These are phyloP conservation scores for Pseudevernia furfuracea DNA, from an alignment of 495 filamentous ascomycete genomes.

Conservation along the genomic window DNA sequence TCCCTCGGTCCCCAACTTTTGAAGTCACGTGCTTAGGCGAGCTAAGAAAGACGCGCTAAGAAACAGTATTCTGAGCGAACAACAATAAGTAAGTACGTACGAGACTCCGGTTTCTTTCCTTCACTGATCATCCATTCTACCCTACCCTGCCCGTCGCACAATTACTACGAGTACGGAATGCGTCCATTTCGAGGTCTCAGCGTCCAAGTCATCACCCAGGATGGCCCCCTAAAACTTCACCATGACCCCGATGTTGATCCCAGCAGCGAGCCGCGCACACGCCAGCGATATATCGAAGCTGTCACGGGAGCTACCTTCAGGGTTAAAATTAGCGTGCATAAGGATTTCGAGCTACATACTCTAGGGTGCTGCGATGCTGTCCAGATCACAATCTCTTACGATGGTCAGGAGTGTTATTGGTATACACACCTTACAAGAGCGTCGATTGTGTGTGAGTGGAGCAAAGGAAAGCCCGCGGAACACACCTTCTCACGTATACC, in stretches of 20 bases:
- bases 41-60: not conserved
- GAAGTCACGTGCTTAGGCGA: not conserved
- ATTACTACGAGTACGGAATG: no score
- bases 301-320: constrained; percentile 20
- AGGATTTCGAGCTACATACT: not conserved
- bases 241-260: constrained; percentile 22
- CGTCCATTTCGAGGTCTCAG: constrained; percentile 6
- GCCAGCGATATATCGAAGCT: constrained; percentile 21
- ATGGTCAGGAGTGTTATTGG: not conserved
- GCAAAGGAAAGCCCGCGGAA: not conserved
- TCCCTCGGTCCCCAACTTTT: not conserved
- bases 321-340: constrained; percentile 12
- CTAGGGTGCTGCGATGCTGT: constrained; percentile 5
- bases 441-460: not conserved
- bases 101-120: no score
- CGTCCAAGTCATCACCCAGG: constrained; percentile 15
- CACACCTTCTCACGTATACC: not conserved
- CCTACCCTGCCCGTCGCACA: no score
- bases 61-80: no score
- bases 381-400: not conserved
- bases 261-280: not conserved
- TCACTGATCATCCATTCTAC: no score
- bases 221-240: constrained; percentile 10
- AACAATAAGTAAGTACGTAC: no score
- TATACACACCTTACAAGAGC: not conserved